These are phyloP conservation scores for Byssothecium circinans DNA, from an alignment of 2,329 filamentous ascomycete species.

Conservation along the genomic window DNA sequence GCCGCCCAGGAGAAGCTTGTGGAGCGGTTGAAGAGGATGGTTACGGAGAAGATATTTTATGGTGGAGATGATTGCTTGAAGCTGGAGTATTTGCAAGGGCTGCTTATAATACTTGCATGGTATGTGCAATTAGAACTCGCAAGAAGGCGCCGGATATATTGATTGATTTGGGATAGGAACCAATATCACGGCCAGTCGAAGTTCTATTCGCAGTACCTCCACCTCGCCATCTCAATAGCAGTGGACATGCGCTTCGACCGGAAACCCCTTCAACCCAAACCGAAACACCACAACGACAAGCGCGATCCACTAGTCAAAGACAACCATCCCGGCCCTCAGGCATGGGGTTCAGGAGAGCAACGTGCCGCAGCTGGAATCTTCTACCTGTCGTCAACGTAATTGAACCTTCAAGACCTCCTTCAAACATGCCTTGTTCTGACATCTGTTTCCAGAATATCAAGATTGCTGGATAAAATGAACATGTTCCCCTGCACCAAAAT, in stretches of 20 bases:
- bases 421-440: slow-evolving; percentile 3
- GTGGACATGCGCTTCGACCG: slow-evolving; percentile 36
- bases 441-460: slow-evolving; percentile 33
- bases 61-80: slow-evolving; percentile 31
- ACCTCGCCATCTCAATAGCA: slow-evolving; percentile 34
- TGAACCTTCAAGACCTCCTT: background rate
- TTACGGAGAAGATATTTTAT: slow-evolving; percentile 33
- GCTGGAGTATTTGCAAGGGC: slow-evolving; percentile 33
- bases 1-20: slow-evolving; percentile 38
- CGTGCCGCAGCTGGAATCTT: slow-evolving; percentile 50
- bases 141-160: background rate
- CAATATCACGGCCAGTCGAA: slow-evolving; percentile 36
- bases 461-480: slow-evolving; percentile 44
- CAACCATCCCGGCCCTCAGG: slow-evolving; percentile 11
- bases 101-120: slow-evolving; percentile 33
- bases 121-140: slow-evolving; percentile 8
- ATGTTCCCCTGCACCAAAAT: slow-evolving; percentile 38
- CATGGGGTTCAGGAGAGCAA: slow-evolving; percentile 46
- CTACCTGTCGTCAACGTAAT: slow-evolving; percentile 48
- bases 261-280: slow-evolving; percentile 22
- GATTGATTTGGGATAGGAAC: slow-evolving; percentile 22
- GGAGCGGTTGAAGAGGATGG: slow-evolving; percentile 32
- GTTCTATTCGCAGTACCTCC: slow-evolving; percentile 34
- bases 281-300: slow-evolving; percentile 20
- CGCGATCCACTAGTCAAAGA: slow-evolving; percentile 24